phyloP scores from a whole-genome alignment of 2,329 filamentous ascomycete genomes.

The Catunica adiposa region DNA sequence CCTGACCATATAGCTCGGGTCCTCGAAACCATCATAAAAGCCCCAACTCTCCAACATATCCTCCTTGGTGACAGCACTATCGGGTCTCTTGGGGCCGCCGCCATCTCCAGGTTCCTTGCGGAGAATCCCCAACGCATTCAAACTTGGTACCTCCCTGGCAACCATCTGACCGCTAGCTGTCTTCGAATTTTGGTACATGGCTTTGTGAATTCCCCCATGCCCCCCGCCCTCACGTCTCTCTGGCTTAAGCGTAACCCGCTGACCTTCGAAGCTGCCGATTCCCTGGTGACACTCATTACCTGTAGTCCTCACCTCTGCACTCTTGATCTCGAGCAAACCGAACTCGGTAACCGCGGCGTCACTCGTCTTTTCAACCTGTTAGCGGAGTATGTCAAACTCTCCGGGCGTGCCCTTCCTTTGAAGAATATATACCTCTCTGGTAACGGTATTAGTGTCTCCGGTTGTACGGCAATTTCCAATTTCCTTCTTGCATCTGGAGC shows the following conservation, averaged over 20 bases:
- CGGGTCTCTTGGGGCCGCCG: slow-evolving; percentile 29
- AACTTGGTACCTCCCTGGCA: slow-evolving; percentile 40
- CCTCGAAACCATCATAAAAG: slow-evolving; percentile 31
- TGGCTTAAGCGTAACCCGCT: slow-evolving; percentile 41
- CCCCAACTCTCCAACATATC: slow-evolving; percentile 33
- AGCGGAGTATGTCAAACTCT: slow-evolving; percentile 19
- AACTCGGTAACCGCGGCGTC: slow-evolving; percentile 31
- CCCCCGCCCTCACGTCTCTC: slow-evolving; percentile 16
- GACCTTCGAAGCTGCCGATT: slow-evolving; percentile 22
- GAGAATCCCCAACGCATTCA: slow-evolving; percentile 31
- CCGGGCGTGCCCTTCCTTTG: slow-evolving; percentile 20
- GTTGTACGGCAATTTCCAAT: slow-evolving; percentile 19
- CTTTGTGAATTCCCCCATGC: slow-evolving; percentile 18
- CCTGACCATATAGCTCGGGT: slow-evolving; percentile 33
- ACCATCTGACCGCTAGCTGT: slow-evolving; percentile 30
- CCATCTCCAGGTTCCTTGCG: slow-evolving; percentile 29
- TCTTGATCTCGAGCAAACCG: slow-evolving; percentile 36
- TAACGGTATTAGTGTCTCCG: slow-evolving; percentile 21
- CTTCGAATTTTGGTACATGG: slow-evolving; percentile 29
- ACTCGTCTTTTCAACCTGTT: slow-evolving; percentile 27
- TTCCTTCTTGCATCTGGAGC: slow-evolving; percentile 21
- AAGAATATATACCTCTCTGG: slow-evolving; percentile 25
- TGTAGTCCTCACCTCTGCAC: slow-evolving; percentile 28
- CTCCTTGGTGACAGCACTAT: slow-evolving; percentile 39
- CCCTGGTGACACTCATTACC: slow-evolving; percentile 30